Percentiles rank a stretch among this genome's conserved stretches.
These are phyloP conservation scores for Cephaloascus albidus DNA, from an alignment of 805 yeast genomes.

Conservation along the genomic window DNA sequence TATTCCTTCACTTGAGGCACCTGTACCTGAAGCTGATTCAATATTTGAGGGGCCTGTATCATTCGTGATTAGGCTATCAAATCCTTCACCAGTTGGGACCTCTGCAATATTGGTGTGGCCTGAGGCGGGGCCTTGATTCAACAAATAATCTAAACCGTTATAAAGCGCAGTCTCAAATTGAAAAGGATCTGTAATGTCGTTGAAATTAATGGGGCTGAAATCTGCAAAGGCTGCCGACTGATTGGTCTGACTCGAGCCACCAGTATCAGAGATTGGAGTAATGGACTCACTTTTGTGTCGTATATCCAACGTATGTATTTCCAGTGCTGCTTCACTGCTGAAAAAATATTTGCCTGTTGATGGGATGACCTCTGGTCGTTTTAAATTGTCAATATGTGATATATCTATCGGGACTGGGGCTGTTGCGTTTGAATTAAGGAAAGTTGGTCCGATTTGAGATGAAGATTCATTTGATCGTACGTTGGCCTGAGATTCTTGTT, in stretches of 20 bases:
- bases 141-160: slow-evolving; percentile 18
- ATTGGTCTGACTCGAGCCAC: not conserved
- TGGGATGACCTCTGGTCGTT: too few species aligned
- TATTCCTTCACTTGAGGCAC: slow-evolving; percentile 6
- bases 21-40: not conserved
- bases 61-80: not conserved
- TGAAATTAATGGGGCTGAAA: not conserved
- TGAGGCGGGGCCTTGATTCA: slow-evolving; percentile 4
- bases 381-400: not conserved
- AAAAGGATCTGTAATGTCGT: slow-evolving; percentile 1
- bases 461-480: not conserved
- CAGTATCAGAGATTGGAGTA: not conserved
- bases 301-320: too few species aligned
- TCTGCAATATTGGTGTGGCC: not conserved
- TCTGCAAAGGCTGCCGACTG: not conserved
- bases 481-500: not conserved
- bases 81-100: not conserved
- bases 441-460: not conserved
- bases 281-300: too few species aligned
- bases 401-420: not conserved
- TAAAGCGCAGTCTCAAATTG: slow-evolving; percentile 14
- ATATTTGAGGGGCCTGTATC: not conserved
- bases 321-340: too few species aligned
- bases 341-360: too few species aligned
- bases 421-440: not conserved